A percentile compares a stretch with the other conserved stretches of the same genome.
Evolutionary conservation across 805 yeast species (phyloP).

Genomic region (Teunomyces barrocoloradensis): DNA sequence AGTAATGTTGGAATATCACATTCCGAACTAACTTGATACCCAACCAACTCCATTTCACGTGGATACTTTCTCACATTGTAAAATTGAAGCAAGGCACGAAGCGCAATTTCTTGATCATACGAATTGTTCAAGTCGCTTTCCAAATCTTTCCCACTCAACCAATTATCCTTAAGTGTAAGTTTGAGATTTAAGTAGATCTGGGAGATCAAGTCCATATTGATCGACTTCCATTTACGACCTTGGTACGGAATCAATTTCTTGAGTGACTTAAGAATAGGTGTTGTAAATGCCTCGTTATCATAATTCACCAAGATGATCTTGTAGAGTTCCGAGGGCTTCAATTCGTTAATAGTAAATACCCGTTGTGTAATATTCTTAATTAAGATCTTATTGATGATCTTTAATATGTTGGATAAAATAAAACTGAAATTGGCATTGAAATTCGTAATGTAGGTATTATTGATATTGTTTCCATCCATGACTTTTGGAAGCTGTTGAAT

Average conservation of each 20-base stretch:
- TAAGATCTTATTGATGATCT: conserved; percentile 55
- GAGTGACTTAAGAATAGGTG: conserved; percentile 68
- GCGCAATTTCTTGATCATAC: conserved; percentile 80
- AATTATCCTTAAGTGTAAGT: conserved; percentile 72
- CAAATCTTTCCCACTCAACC: conserved; percentile 82
- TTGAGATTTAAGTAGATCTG: conserved; percentile 77
- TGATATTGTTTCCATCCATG: conserved; percentile 25
- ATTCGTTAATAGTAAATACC: conserved; percentile 58
- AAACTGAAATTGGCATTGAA: conserved; percentile 46
- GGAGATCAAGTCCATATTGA: conserved; percentile 90
- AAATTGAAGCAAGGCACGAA: conserved; percentile 73
- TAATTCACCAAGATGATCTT: conserved; percentile 58
- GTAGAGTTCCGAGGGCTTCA: conserved; percentile 60
- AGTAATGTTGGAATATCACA: conserved; percentile 18
- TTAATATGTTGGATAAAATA: conserved; percentile 50
- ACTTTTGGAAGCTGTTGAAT: conserved; percentile 25
- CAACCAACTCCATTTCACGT: conserved; percentile 50
- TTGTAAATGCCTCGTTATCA: conserved; percentile 56
- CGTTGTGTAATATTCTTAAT: conserved; percentile 69
- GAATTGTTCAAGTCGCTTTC: conserved; percentile 74
- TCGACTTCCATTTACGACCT: conserved; percentile 90
- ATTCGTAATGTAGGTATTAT: conserved; percentile 24
- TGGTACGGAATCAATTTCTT: conserved; percentile 84
- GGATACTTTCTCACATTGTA: conserved; percentile 65
- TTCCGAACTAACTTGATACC: conserved; percentile 45